A percentile compares a stretch with the other conserved stretches of the same genome.
phyloP scores from a whole-genome alignment of 768 basidiomycete species.

The Pleurotus djamor region DNA sequence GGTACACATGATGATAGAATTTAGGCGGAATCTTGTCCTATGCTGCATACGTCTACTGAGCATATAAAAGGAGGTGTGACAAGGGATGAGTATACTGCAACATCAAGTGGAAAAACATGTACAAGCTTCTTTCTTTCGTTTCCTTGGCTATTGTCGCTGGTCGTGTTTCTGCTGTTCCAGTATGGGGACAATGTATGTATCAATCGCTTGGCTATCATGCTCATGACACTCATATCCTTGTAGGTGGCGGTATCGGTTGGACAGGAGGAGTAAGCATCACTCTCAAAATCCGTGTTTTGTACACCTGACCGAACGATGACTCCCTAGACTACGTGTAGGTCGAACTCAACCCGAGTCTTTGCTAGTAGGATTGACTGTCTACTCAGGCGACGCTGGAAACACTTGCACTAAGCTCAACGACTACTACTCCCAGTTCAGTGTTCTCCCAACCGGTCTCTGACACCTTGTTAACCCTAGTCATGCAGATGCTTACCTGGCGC shows the following conservation, averaged over 20 bases:
- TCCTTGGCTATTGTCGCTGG: slow-evolving; percentile 18
- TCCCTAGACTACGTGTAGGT: neutral
- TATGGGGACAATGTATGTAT: slow-evolving; percentile 28
- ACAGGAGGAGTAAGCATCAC: slow-evolving; percentile 20
- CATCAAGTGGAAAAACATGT: slow-evolving; percentile 13
- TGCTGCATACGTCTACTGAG: neutral
- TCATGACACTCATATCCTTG: slow-evolving; percentile 2
- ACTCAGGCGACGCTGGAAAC: slow-evolving; percentile 24
- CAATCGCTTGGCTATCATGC: neutral
- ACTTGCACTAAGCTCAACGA: slow-evolving; percentile 24
- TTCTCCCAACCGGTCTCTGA: neutral
- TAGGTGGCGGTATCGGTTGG: slow-evolving; percentile 18
- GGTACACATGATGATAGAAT: neutral
- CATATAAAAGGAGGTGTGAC: neutral
- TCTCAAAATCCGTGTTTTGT: neutral
- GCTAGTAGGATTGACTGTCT: slow-evolving; percentile 6
- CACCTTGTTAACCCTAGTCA: neutral
- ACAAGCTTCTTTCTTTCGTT: slow-evolving; percentile 21
- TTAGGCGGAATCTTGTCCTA: too few species aligned
- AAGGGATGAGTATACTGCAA: too few species aligned
- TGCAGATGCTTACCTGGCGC: slow-evolving; percentile 9
- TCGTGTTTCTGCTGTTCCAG: slow-evolving; percentile 19
- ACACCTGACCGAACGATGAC: neutral
- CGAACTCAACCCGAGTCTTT: neutral
- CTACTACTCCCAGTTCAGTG: slow-evolving; percentile 27